Evolutionary conservation across 2,329 filamentous ascomycete species (phyloP), one percentile per base, ranked within the genome.

Genomic region (Diplodia seriata): DNA sequence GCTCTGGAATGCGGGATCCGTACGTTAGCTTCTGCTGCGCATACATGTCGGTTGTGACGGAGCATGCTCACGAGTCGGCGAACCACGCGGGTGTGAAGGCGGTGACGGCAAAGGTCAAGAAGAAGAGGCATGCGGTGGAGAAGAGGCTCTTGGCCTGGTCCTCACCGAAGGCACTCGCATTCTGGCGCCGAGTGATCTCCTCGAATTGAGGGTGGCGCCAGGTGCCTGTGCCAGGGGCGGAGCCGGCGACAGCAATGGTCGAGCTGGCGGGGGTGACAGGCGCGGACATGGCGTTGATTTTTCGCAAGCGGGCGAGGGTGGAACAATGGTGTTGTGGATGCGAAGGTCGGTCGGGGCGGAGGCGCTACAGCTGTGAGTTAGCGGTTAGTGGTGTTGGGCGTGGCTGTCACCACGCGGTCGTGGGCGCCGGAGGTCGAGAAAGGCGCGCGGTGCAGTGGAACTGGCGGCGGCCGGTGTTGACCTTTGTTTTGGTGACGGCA

Each of bases 191-290:
- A 18, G 91, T 89, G 76, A 99, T 96, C 80, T 98, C 94, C 74
- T 93, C 86, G 71, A 97, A 85, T 70, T 90, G 89, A 40, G 95
- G 95, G 78, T 99, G 95, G 75, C 89, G 88, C 94, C 95, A 99
- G 76, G 90, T 92, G 67, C 94, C 94, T 7, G 92, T 76, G 4
- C 81, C 77, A 11, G 78, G 57, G 12, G 66, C 56, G 12, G 65
- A 59, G 56, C 47, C 56, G 38, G 55, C 66, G 50, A 61, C 55
- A 9, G 43, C 66, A 61, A 57, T 31, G 49, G 56, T 67, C n/a
- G 66, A 67, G 47, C 55, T 62, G 33, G 65, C 54, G 14, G 66
- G 66, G 47, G 66, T 67, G 55, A 26, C 56, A 36, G 66, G 66
- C 49, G 56, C 56, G 49, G 53, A 51, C 64, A 67, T 67, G 54